phyloP scores from a whole-genome alignment of 257 asterid genomes.

The Solanum paucissectum region DNA sequence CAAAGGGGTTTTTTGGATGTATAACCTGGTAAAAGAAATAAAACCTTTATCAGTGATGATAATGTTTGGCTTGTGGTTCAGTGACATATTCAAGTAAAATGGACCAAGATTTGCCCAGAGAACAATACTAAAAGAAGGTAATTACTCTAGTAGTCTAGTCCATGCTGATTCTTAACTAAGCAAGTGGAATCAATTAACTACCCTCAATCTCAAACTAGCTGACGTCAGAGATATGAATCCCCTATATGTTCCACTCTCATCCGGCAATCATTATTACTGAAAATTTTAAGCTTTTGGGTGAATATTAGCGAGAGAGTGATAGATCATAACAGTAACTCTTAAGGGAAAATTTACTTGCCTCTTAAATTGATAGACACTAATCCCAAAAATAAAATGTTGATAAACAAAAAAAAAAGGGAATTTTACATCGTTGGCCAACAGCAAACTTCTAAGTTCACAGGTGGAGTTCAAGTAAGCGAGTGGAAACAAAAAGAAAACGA shows the following conservation, averaged over 20 bases:
- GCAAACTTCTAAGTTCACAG: neutral
- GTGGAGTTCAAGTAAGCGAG: neutral
- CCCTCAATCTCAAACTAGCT: neutral
- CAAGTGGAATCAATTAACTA: neutral
- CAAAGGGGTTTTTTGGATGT: slow-evolving; percentile 96
- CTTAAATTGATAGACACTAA: neutral
- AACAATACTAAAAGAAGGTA: neutral
- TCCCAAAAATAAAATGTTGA: neutral
- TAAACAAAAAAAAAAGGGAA: neutral
- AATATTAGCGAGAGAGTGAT: neutral
- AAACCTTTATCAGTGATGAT: neutral
- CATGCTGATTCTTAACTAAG: neutral
- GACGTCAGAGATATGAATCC: neutral
- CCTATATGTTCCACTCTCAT: neutral
- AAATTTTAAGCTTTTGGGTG: neutral
- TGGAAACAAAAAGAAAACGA: neutral
- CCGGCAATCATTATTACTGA: neutral
- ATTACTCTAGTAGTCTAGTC: neutral
- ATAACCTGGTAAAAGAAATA: slow-evolving; percentile 41
- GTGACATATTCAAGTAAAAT: neutral
- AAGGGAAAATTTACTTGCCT: neutral
- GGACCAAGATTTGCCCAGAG: neutral
- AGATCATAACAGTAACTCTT: neutral
- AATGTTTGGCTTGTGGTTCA: neutral
- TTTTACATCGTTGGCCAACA: neutral